These are phyloP conservation scores for Globisporangium apiculatum DNA, from an alignment of 352 stramenopile genomes.

Conservation along the genomic window DNA sequence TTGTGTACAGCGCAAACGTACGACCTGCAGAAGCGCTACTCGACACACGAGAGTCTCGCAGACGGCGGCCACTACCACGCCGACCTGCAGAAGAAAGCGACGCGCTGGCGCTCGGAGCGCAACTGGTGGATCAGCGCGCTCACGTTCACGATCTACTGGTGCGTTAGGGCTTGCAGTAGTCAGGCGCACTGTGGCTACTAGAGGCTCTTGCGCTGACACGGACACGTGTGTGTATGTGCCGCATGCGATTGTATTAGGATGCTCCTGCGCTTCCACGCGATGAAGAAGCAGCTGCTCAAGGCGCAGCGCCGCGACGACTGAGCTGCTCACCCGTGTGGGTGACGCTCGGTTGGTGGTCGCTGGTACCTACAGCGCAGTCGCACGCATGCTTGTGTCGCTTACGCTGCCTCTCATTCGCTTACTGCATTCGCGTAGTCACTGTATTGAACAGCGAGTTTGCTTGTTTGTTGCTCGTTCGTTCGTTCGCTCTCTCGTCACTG, in stretches of 20 bases:
- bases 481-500: background rate
- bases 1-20: conserved; percentile 47
- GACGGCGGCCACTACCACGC: conserved; percentile 53
- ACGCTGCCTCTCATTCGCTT: no score
- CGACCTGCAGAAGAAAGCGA: conserved; percentile 70
- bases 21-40: conserved; percentile 76
- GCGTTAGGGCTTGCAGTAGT: conserved; percentile 3
- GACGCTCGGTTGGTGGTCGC: no score
- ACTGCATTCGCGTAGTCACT: no score
- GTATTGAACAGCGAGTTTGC: no score
- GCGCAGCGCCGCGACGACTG: conserved; percentile 61
- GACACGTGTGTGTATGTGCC: background rate
- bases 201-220: no score
- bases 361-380: background rate
- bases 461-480: background rate
- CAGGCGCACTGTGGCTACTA: no score
- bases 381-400: background rate
- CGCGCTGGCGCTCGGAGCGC: conserved; percentile 64
- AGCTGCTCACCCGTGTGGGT: background rate
- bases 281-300: conserved; percentile 74
- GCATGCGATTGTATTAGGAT: conserved; percentile 27
- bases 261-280: conserved; percentile 69
- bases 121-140: conserved; percentile 86
- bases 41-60: conserved; percentile 16
- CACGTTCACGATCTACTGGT: conserved; percentile 84